Conservation (phyloP, 768 basidiomycete species). For the Russula brevipes region DNA sequence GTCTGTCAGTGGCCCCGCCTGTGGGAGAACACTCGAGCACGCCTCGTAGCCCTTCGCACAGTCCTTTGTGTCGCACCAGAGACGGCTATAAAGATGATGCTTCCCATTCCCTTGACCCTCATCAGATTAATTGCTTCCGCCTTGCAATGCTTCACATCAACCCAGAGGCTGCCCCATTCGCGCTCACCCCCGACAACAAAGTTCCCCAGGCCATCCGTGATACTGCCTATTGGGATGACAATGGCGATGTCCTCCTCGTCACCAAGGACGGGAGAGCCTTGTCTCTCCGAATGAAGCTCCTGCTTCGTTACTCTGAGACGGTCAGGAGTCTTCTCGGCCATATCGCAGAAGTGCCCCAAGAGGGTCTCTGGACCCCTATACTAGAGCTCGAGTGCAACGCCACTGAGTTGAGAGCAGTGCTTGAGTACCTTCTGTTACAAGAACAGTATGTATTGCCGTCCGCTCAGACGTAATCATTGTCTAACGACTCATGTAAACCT, state of each 20-base stretch:
- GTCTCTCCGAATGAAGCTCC: slow-evolving; percentile 6
- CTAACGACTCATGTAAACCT: neutral
- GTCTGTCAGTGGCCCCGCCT: neutral
- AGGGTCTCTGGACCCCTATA: slow-evolving; percentile 17
- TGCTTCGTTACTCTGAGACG: slow-evolving; percentile 18
- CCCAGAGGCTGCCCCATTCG: slow-evolving; percentile 17
- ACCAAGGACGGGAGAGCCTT: slow-evolving; percentile 14
- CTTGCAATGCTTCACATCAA: slow-evolving; percentile 11
- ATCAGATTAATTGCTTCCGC: neutral
- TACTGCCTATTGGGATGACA: slow-evolving; percentile 13
- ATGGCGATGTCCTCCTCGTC: slow-evolving; percentile 20
- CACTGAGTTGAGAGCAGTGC: slow-evolving; percentile 15
- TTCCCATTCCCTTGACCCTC: neutral
- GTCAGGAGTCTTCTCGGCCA: slow-evolving; percentile 14
- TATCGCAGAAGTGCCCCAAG: slow-evolving; percentile 5
- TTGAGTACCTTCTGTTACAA: slow-evolving; percentile 15
- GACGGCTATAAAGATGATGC: slow-evolving; percentile 12
- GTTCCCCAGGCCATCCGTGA: slow-evolving; percentile 16
- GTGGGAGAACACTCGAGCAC: neutral
- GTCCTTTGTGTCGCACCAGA: neutral
- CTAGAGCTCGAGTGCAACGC: slow-evolving; percentile 16
- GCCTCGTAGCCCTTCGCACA: neutral
- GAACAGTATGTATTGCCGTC: slow-evolving; percentile 9
- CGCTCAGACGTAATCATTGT: neutral
- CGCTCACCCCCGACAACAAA: slow-evolving; percentile 10